Base-by-base conservation (phyloP, 176 grass and related monocot genomes). In the Olyra latifolia region DNA sequence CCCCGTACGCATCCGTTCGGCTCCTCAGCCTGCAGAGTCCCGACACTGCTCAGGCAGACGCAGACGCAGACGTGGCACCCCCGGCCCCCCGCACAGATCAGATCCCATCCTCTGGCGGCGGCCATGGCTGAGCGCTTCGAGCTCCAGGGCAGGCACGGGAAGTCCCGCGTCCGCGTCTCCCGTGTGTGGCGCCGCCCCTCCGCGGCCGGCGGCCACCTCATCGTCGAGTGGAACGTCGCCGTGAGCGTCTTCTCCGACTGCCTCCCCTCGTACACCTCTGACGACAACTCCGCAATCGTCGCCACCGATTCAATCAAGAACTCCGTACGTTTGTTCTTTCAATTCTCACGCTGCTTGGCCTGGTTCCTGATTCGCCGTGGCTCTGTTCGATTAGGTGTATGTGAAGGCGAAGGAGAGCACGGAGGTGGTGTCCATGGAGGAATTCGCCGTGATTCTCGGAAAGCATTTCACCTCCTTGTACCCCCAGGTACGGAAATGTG, bases 271-370 rank as follows among this genome's bases (percentile, higher is more conserved):
- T 98, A 91, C 88, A 89, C 81, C 69, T 87, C 95, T n/a, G 78
- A 60, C 78, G 90, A 98, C 60, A 98, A 98, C 85, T 93, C 96
- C 74, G 84, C 83, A 62, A 87, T 98, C 69, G 90, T 98, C 52
- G 96, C 96, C 66, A 98, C 96, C 38, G 92, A 98, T n/a, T 89
- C 96, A 72, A 98, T 98, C 60, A 98, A 98, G 80, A 98, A 98
- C 83, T 91, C 96, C 7, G 96, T 98, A 4, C 66, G 75, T 24
- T 41, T 0, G 6, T 23, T 11, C 0, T 4, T 46, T 17, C 12
- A 27, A 56, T 54, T 72, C 47, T 58, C 7, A 0, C 43, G 24
- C 5, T 47, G 10, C 30, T 8, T 35, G 43, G 41, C 54, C n/a
- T 2, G 2, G 0, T 2, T 27, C 39, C 35, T 81, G 62, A 46